These are phyloP conservation scores for Melampsora larici-populina DNA, from an alignment of 1,284 basidiomycete genomes.

Conservation along the genomic window DNA sequence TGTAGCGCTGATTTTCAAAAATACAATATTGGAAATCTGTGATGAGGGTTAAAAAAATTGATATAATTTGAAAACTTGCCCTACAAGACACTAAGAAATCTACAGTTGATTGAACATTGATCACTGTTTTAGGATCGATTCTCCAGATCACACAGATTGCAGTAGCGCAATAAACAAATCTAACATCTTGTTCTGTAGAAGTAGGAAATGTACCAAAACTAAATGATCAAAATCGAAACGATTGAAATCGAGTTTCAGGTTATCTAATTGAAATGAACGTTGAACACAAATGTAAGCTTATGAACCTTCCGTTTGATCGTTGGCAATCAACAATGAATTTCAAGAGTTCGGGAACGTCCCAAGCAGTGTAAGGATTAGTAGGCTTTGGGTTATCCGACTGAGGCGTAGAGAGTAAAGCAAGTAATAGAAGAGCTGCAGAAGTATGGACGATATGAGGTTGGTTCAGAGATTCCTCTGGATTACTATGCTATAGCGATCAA, in stretches of 20 bases:
- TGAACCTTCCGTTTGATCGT: conserved; percentile 72
- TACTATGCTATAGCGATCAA: conserved; percentile 28
- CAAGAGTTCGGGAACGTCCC: conserved; percentile 58
- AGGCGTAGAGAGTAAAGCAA: conserved; percentile 63
- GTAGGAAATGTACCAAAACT: conserved; percentile 74
- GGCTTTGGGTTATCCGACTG: conserved; percentile 65
- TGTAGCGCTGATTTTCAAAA: conserved; percentile 67
- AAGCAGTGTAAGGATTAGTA: conserved; percentile 61
- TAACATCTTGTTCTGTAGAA: conserved; percentile 67
- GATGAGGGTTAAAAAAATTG: background rate
- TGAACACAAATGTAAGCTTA: conserved; percentile 18
- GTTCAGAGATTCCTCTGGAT: conserved; percentile 59
- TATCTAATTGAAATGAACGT: background rate
- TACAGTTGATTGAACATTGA: conserved; percentile 64
- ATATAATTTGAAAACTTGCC: background rate
- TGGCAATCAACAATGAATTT: conserved; percentile 69
- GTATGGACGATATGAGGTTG: conserved; percentile 71
- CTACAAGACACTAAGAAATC: conserved; percentile 59
- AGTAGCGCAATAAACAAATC: conserved; percentile 85
- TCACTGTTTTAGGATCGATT: conserved; percentile 69
- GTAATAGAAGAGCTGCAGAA: conserved; percentile 75
- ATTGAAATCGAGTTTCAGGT: background rate
- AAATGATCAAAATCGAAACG: too few relatives aligned
- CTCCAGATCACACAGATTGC: conserved; percentile 67
- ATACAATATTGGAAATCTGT: background rate